Conservation (phyloP, 192 early-diverging fungal species). For the Obelidium mucronatum region DNA sequence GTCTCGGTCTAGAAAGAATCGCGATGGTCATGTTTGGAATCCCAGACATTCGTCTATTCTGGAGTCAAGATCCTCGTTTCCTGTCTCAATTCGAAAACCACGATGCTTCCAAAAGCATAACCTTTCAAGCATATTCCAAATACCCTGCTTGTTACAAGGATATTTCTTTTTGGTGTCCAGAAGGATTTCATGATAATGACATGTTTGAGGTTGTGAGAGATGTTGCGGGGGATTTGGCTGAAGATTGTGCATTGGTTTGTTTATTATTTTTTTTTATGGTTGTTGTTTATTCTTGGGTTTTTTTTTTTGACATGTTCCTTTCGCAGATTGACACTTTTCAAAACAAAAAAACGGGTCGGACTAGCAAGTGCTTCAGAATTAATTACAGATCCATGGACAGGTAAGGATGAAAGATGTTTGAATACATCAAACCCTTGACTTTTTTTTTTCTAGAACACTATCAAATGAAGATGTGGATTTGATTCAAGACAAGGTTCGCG, state of each 20-base stretch:
- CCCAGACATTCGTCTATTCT: slow-evolving; percentile 96
- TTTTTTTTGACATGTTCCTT: too few relatives aligned
- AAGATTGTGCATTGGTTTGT: slow-evolving; percentile 82
- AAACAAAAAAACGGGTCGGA: slow-evolving; percentile 83
- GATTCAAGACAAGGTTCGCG: slow-evolving; percentile 84
- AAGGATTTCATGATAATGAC: slow-evolving; percentile 89
- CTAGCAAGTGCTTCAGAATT: slow-evolving; percentile 91
- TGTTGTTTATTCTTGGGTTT: neutral
- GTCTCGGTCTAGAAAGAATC: slow-evolving; percentile 94
- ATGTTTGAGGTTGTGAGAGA: slow-evolving; percentile 91
- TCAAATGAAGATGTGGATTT: slow-evolving; percentile 94
- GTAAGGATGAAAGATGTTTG: too few relatives aligned
- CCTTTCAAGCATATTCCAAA: slow-evolving; percentile 88
- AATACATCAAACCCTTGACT: neutral
- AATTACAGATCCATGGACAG: slow-evolving; percentile 97
- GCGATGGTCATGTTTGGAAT: slow-evolving; percentile 96
- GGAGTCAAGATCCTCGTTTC: slow-evolving; percentile 90
- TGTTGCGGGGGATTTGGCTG: slow-evolving; percentile 90
- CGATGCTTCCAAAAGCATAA: slow-evolving; percentile 71
- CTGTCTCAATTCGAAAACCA: slow-evolving; percentile 75
- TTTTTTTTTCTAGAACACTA: slow-evolving; percentile 65
- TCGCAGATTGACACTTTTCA: slow-evolving; percentile 90
- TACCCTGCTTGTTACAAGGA: slow-evolving; percentile 94
- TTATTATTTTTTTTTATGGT: neutral
- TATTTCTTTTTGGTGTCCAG: slow-evolving; percentile 88